Evolutionary conservation across 371 early-diverging fungal species (phyloP), one percentile per base, ranked within the genome.

Genomic region (Mortierella sp.): DNA sequence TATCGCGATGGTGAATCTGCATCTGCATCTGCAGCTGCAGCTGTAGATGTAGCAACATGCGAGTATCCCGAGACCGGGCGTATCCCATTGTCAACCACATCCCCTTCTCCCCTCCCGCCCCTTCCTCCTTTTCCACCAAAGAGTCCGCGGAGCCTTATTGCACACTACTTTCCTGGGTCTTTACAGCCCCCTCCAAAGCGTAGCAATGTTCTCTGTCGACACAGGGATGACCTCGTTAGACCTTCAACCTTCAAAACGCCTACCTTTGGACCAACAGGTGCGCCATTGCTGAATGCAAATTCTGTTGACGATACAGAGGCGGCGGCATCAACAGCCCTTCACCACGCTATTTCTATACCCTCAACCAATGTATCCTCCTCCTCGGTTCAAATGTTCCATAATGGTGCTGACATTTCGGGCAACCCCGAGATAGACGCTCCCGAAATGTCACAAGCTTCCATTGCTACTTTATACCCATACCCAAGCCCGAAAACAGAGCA

Each of bases 141-240:
- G 56, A 75, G 75, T 21, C 62, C 75, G 19, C 43, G 66, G 44
- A 66, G 63, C 23, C 63, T 75, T 1, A 75, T 75, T 50, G 75
- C 75, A 18, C 69, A 64, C n/a, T 75, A 75, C 64, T 75, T 75
- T 51, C 75, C 75, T 25, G 53, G 70, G 7, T 69, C 75, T 7
- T 56, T 75, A 5, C 70, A 62, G 4, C 75, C 70, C 19, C 75
- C 75, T 4, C 75, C 75, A 14, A 26, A 70, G 0, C 44, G 70
- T 48, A 60, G 23, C 29, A 66, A 70, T 1, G n/a, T 25, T 0
- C 58, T 25, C 29, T 18, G 30, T 5, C 55, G 47, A 9, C 57
- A 29, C 14, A 66, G 23, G 28, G 70, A 48, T 14, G 59, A 55
- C 3, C 4, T 59, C 14, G 48, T 70, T n/a, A 64, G 66, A 0